Evolutionary conservation across 2,329 filamentous ascomycete species (phyloP), one percentile per base, ranked within the genome.

Genomic region (Colletotrichum echinochloae): DNA sequence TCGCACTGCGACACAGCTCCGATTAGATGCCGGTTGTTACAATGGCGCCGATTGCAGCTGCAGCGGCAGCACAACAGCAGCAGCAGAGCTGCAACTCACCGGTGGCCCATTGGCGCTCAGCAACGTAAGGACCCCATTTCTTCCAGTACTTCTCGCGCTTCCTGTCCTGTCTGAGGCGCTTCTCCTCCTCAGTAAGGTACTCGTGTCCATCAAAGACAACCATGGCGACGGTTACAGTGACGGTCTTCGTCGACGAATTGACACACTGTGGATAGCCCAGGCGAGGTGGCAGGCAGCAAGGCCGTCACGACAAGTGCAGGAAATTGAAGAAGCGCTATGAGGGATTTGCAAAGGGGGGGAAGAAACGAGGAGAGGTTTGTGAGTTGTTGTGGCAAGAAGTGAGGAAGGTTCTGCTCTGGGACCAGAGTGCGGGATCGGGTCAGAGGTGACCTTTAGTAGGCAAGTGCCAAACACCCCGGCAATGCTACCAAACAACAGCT

Each of bases 21-120:
- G 51, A 37, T 71, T 59, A 71, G 68, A 57, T 61, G 35, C n/a
- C 26, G 35, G 51, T 35, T 49, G 20, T 49, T n/a, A 37, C 59
- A 16, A 23, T 37, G 23, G n/a, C 8, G 33, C 44, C 4, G 33
- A 30, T 26, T 51, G n/a, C n/a, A 49, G 4, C 20, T 4, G 39
- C 41, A 33, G 55, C 55, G 12, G 14, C 44, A 41, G 39, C 41
- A 35, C n/a, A 28, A 26, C 60, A 60, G 77, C 39, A 37, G 48
- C 33, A 26, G 12, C 46, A 52, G 33, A 46, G 54, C 37, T 49
- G 62, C 70, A 67, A 77, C 88, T 79, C 83, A 92, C 93, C 94
- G 75, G 94, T 97, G 68, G 95, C 94, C 95, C 95, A 98, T 85
- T 98, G 95, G 78, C 95, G 88, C 85, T 98, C 95, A 65, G 95